Evolutionary conservation across 495 filamentous ascomycete species (phyloP).

Genomic region (Neurospora sp.): DNA sequence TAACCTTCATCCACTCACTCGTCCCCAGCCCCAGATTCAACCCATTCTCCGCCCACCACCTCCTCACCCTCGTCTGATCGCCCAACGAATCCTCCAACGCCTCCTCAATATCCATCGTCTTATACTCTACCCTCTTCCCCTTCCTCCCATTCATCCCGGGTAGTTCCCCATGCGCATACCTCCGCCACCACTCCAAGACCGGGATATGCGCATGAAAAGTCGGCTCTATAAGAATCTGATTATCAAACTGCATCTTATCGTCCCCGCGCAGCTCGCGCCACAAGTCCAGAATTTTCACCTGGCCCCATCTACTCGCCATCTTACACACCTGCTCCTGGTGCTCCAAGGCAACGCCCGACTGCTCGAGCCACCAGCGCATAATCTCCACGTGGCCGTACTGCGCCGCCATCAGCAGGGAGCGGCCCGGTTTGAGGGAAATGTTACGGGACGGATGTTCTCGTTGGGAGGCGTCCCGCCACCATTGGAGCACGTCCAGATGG

Average conservation of each 20-base stretch:
- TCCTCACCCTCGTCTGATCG: constrained; percentile 56
- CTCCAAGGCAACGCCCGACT: constrained; percentile 28
- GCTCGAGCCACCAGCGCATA: constrained; percentile 68
- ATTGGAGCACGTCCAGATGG: constrained; percentile 73
- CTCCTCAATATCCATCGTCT: constrained; percentile 91
- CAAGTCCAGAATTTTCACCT: constrained; percentile 70
- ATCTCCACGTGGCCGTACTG: constrained; percentile 63
- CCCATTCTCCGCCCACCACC: constrained; percentile 88
- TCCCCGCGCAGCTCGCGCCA: constrained; percentile 72
- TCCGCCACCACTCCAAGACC: constrained; percentile 87
- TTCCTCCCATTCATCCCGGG: constrained; percentile 31
- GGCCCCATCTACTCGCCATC: constrained; percentile 76
- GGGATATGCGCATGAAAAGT: constrained; percentile 78
- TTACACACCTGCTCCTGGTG: constrained; percentile 71
- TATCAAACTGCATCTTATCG: constrained; percentile 77
- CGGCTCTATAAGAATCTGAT: constrained; percentile 76
- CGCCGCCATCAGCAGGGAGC: constrained; percentile 68
- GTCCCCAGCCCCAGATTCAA: constrained; percentile 78
- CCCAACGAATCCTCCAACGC: constrained; percentile 78
- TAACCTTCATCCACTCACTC: constrained; percentile 81
- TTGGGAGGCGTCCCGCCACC: constrained; percentile 66
- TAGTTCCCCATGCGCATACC: constrained; percentile 49
- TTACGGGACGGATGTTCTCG: constrained; percentile 17
- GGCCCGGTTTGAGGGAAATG: constrained; percentile 59
- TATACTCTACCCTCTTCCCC: constrained; percentile 65